Evolutionary conservation across 768 basidiomycete genomes (phyloP), one percentile per base, ranked within the genome.

Genomic region (Hydnum rufescens): DNA sequence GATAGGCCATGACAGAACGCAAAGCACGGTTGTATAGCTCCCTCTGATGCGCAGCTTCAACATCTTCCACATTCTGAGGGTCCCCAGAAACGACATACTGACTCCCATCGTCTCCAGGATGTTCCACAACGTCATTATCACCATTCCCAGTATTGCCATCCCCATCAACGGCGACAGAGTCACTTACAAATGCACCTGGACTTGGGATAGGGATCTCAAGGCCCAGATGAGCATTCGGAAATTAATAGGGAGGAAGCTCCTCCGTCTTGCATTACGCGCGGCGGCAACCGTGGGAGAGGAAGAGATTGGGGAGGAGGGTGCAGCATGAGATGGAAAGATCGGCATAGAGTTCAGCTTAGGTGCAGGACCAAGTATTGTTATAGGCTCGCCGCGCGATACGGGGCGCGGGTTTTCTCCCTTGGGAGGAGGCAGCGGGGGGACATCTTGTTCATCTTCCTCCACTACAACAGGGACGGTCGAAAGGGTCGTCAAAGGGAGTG

Each of bases 1-100:
- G 73, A 65, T 97, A 99, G 4, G 89, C 87, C 82, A 97, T 92
- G 18, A 99, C 77, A 5, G 85, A 83, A 52, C 85, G 76, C 51
- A 99, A 71, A 30, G 87, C 89, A 42, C 83, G 74, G 60, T 39
- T 50, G 76, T 78, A 62, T 82, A 81, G 29, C 28, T 58, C 32
- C 4, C 55, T 34, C 31, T 54, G 55, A 18, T 36, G 34, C 28
- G 34, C 32, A 25, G 44, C 44, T 47, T 47, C 44, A 13, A 13
- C 13, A 8, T 47, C 44, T 28, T 47, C 13, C 13, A 19, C 34
- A 8, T 39, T 26, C 8, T 25, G 26, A 13, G 8, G 13, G 13
- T 13, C 34, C 8, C 19, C 34, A 19, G 19, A 8, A 19, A 19
- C 19, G 34, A 39, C 8, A 39, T 39, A 39, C 19, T 39, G 34